A percentile compares a stretch with the other conserved stretches of the same genome.
Evolutionary conservation across 768 basidiomycete species (phyloP).

Genomic region (Cantharellus cinnabarinus): DNA sequence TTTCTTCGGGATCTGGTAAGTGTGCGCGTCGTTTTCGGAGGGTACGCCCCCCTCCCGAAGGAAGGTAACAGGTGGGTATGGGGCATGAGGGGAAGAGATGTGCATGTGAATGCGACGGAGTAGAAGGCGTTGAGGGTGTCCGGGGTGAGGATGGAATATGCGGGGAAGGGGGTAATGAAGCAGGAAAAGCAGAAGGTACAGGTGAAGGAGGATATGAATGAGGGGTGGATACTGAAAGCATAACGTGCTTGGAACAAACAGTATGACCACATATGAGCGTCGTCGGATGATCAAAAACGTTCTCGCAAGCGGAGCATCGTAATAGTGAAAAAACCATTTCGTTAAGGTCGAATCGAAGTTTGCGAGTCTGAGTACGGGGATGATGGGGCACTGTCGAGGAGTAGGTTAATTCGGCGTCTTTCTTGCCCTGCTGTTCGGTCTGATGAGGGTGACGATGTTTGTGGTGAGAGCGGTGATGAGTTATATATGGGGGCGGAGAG

Average conservation of each 20-base stretch:
- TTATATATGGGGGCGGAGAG: too few species aligned
- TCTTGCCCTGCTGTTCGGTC: too few species aligned
- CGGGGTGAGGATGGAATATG: too few species aligned
- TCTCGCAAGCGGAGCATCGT: slow-evolving; percentile 33
- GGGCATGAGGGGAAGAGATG: slow-evolving; percentile 19
- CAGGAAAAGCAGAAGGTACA: neutral
- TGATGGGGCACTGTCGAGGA: neutral
- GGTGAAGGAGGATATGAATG: slow-evolving; percentile 14
- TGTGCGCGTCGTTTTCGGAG: neutral
- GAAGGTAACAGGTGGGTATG: slow-evolving; percentile 16
- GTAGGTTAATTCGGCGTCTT: neutral
- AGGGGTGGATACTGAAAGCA: slow-evolving; percentile 6
- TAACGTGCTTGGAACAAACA: slow-evolving; percentile 41
- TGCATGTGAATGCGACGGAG: slow-evolving; percentile 24
- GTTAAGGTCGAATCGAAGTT: neutral
- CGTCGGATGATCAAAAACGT: slow-evolving; percentile 25
- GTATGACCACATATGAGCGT: slow-evolving; percentile 71
- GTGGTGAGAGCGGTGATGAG: too few species aligned
- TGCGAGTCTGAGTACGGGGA: neutral
- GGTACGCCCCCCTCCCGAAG: slow-evolving; percentile 9
- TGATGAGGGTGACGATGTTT: too few species aligned
- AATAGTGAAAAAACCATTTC: slow-evolving; percentile 21
- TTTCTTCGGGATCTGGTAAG: neutral
- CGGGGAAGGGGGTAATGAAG: too few species aligned
- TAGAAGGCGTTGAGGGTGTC: slow-evolving; percentile 2